Base-by-base conservation (phyloP, 257 asterid genomes). In the Anisodus acutangulus region DNA sequence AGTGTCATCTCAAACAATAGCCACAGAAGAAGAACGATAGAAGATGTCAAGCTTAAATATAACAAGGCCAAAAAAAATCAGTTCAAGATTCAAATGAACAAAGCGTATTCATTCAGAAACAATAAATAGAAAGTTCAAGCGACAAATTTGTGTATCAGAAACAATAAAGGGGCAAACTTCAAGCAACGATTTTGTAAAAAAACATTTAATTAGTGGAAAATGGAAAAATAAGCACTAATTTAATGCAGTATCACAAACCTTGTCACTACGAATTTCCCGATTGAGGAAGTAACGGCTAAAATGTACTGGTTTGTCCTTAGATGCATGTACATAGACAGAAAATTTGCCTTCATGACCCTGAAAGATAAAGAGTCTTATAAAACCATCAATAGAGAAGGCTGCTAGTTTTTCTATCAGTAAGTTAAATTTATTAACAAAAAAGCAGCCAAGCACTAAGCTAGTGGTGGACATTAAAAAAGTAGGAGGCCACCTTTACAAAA, bases 301-400 rank as follows among this genome's bases (percentile, higher is more conserved):
- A 95, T 97, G 99, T 86, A 97, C 88, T 60, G 97, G 99, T 88
- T 88, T 93, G 83, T 92, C 97, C 91, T 93, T 92, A 84, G 98
- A 97, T 9, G 98, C 99, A 84, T 97, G 99, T 84, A 97, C 99
- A 74, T 97, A 95, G 68, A 97, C 95, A 81, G 99, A 93, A 88
- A 97, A 97, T 88, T 90, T 95, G 57, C 97, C 97, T 95, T 97
- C 99, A 87, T 97, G 92, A 69, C 98, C 99, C 99, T 97, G 97
- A 58, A 37, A 79, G 51, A 81, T 87, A 13, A 57, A 57, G 2
- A 22, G 41, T 49, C 10, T 19, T 3, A 72, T 11, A 26, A 13
- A 13, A 76, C 47, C 47, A 76, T 55, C 9, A 51, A 11, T 57
- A 55, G 64, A 80, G 85, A 51, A 59, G 82, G 84, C 78, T n/a